Base-by-base conservation (phyloP, 768 basidiomycete species). In the Chalciporus piperatus region DNA sequence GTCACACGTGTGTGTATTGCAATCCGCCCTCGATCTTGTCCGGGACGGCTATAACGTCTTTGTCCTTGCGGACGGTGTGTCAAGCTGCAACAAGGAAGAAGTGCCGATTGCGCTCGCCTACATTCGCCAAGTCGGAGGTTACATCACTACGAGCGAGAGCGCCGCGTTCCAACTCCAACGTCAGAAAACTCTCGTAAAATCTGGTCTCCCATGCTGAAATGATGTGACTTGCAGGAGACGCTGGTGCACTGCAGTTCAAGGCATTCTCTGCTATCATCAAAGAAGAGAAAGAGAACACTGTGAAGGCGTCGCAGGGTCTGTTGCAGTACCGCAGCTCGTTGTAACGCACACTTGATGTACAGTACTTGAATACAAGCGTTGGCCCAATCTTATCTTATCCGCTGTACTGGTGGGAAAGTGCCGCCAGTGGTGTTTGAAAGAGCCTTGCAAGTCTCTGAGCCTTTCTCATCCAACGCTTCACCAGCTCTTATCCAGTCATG, bases 1-100 rank as follows among this genome's bases (percentile, higher is more conserved):
- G 92, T 81, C 89, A 14, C 94, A 96, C 60, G 83, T 97, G 54
- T 97, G 94, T 62, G 82, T 96, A 9, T 76, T 93, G 6, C 93
- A 96, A 67, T 89, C 92, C 0, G 77, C 85, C 0, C 72, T 94
- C 16, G 84, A 87, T 53, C 76, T 96, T 12, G 67, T 87, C 3
- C 62, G 73, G 40, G 57, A 27, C 1, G 74, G 74, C 0, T 78
- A 76, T 40, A 65, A 76, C 52, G 82, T 89, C 6, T 81, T 89
- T 65, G 76, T 94, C 35, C 71, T 92, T 20, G 90, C 88, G 2
- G 93, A 97, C 61, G 92, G 85, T 14, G 84, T 95, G 14, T 92
- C 89, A 3, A 89, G 86, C 27, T 85, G 81, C 58, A 91, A 93
- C 70, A 75, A 76, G 42, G 85, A 85, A 55, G 94, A 97, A 65